Evolutionary conservation across 305 asterid genomes (phyloP).

Genomic region (Withania somnifera): DNA sequence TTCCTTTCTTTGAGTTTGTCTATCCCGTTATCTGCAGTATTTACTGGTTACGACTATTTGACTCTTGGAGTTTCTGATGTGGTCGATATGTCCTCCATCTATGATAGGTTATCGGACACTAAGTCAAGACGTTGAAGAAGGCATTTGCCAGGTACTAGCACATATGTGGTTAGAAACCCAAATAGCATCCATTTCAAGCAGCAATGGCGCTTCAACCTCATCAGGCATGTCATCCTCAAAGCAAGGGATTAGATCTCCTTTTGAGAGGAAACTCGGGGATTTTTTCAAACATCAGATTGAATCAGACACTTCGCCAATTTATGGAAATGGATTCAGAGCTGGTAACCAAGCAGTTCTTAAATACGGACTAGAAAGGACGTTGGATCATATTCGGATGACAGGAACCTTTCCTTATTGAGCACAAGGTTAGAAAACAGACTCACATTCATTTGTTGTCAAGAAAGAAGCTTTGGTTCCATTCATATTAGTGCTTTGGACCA

Average conservation of each 20-base stretch:
- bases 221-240: constrained; percentile 12
- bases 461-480: constrained; percentile 8
- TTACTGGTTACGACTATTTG: neutral
- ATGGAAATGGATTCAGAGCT: constrained; percentile 81
- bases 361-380: constrained; percentile 61
- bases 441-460: neutral
- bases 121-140: constrained; percentile 81
- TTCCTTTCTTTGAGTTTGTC: neutral
- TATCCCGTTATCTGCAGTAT: neutral
- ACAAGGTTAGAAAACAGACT: neutral
- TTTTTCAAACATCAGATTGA: constrained; percentile 81
- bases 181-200: constrained; percentile 30
- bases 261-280: constrained; percentile 64
- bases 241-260: constrained; percentile 41
- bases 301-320: constrained; percentile 65
- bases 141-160: constrained; percentile 74
- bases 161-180: constrained; percentile 76
- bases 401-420: constrained; percentile 57
- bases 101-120: constrained; percentile 54
- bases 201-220: constrained; percentile 37
- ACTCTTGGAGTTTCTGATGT: neutral
- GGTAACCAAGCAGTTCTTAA: constrained; percentile 57
- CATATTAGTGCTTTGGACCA: constrained; percentile 5
- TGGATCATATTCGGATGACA: constrained; percentile 64
- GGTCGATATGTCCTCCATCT: neutral